Base-by-base conservation (phyloP, 176 grass and related monocot species). In the Carex cristatella region DNA sequence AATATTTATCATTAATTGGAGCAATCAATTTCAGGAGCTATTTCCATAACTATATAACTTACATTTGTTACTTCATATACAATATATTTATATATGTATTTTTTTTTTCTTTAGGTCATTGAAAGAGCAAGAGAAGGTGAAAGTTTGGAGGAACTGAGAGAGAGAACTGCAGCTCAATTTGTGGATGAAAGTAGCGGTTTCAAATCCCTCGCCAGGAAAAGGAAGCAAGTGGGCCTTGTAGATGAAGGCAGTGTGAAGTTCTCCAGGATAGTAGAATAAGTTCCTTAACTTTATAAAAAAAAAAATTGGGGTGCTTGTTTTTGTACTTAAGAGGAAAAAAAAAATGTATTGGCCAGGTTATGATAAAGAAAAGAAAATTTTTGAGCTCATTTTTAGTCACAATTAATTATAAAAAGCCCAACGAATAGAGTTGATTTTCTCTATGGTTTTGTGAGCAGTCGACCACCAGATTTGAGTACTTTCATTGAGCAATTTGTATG, bases 91-190 rank as follows among this genome's bases (percentile, higher is more conserved):
- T 73, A 73, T 74, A 3, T 79, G 85, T 14, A 65, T 56, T 78
- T 32, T 78, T 31, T 31, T 32, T 78, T 76, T 40, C 0, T 40
- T 81, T 67, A 95, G 96, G 93, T 95, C 85, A 90, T 98, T 77
- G 96, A 98, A 44, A 81, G 91, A 79, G 93, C 96, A 31, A 98
- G 95, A 87, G 93, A 95, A 72, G 90, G 91, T 78, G 96, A 98
- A 64, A 98, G 82, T 38, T 85, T 98, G 65, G 96, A 98, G 86
- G 96, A 95, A 88, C 14, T 98, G 81, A 92, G 96, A 64, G 93
- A 81, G 66, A 92, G 86, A 72, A 91, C 91, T 0, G 91, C 91
- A 0, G 93, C 93, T 42, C 96, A 95, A 79, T 98, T 98, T 79
- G 90, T 90, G 27, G 96, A 94, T 19, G 91, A 94, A 71, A 84